phyloP scores from a whole-genome alignment of 257 asterid species.

The Nicotiana paniculata region DNA sequence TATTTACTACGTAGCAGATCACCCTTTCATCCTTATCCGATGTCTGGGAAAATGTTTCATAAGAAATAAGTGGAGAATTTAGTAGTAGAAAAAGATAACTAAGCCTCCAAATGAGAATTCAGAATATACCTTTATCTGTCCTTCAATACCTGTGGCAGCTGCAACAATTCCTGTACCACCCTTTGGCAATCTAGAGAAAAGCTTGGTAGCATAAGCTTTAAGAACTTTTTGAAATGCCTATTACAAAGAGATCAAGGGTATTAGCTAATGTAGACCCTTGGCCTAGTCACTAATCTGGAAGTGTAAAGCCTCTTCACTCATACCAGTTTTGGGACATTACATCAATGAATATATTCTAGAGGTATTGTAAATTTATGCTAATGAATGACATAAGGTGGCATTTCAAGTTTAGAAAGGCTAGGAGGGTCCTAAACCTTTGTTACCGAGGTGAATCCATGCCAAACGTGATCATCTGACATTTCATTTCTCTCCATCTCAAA shows the following conservation, averaged over 20 bases:
- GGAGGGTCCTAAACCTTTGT: not conserved
- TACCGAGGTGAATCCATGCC: not conserved
- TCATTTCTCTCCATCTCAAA: not conserved
- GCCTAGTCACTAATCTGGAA: constrained; percentile 1
- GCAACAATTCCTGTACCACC: constrained; percentile 99
- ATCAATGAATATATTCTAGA: not conserved
- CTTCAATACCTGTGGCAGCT: constrained; percentile 99
- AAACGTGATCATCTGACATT: not conserved
- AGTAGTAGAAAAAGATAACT: constrained; percentile 9
- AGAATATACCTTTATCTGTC: constrained; percentile 78
- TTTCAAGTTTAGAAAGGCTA: not conserved
- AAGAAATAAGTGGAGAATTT: not conserved
- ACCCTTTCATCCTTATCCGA: constrained; percentile 95
- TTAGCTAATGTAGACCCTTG: not conserved
- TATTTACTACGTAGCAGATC: constrained; percentile 91
- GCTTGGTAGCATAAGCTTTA: constrained; percentile 92
- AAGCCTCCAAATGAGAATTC: constrained; percentile 1
- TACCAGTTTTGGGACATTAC: not conserved
- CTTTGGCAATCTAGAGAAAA: constrained; percentile 81
- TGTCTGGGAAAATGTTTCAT: constrained; percentile 50
- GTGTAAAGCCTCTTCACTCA: not conserved
- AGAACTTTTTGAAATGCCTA: constrained; percentile 67
- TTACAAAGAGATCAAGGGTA: constrained; percentile 2
- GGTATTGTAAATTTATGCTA: not conserved
- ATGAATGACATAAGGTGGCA: not conserved